A percentile compares a stretch with the other conserved stretches of the same genome.
phyloP scores from a whole-genome alignment of 495 filamentous ascomycete genomes.

The Lophiotrema nucula region DNA sequence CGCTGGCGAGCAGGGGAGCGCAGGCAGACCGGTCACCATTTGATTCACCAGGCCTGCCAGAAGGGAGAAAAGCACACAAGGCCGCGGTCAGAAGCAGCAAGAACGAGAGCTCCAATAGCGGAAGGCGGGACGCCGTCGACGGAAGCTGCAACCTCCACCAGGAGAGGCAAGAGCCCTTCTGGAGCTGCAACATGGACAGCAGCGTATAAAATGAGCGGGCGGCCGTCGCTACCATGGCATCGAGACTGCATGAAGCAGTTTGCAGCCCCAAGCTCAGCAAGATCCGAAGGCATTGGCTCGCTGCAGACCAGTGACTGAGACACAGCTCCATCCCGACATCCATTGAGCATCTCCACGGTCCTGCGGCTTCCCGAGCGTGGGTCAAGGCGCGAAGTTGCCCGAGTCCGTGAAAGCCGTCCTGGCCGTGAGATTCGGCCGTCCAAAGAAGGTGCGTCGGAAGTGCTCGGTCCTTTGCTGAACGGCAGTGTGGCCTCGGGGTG shows the following conservation, averaged over 20 bases:
- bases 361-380: slow-evolving; percentile 4
- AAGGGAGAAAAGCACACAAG: slow-evolving; percentile 21
- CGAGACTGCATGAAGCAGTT: slow-evolving; percentile 18
- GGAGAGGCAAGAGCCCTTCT: slow-evolving; percentile 27
- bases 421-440: not conserved
- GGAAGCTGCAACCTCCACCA: slow-evolving; percentile 25
- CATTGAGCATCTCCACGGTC: slow-evolving; percentile 2
- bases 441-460: slow-evolving; percentile 22
- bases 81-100: slow-evolving; percentile 23
- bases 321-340: not conserved
- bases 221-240: slow-evolving; percentile 17
- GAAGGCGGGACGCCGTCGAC: slow-evolving; percentile 24
- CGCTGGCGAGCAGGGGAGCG: not conserved
- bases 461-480: slow-evolving; percentile 13
- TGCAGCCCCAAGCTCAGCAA: slow-evolving; percentile 24
- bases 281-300: slow-evolving; percentile 15
- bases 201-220: slow-evolving; percentile 31
- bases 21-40: slow-evolving; percentile 3
- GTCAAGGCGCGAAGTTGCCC: not conserved
- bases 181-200: slow-evolving; percentile 5
- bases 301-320: too few species aligned
- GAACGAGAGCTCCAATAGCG: slow-evolving; percentile 25
- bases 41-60: slow-evolving; percentile 23
- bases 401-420: not conserved
- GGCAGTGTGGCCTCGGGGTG: too few species aligned